Base-by-base conservation (phyloP, 1,284 basidiomycete genomes). In the Cryptococcus wingfieldii region DNA sequence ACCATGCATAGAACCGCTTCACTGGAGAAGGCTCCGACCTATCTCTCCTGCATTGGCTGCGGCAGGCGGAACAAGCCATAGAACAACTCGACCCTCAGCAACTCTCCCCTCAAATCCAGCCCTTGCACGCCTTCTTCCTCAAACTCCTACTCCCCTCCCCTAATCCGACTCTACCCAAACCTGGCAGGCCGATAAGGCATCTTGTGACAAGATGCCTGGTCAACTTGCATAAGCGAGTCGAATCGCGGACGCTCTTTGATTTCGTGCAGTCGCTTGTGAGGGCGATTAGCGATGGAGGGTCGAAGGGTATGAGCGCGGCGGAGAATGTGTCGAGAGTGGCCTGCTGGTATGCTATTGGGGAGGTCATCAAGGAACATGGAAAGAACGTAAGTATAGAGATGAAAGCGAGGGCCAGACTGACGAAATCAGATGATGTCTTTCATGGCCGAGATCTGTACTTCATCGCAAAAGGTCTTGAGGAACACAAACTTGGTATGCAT, bases 181-280 rank as follows among this genome's bases (percentile, higher is more conserved):
- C 93, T 1, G 93, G 94, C 19, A 84, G 92, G 23, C 90, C 90
- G 2, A 79, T 92, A 50, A 83, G 95, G 39, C 87, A 88, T 59
- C 79, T 91, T 3, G 82, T 88, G 47, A 85, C 89, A 6, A 81
- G 89, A 79, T 91, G 89, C 67, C 77, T 97, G 45, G 78, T 90
- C 51, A 74, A 81, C 19, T 68, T 96, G n/a, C 94, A 95, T 76
- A 82, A 80, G 38, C 83, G 86, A 16, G 89, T 88, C 62, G 93
- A 97, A 69, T 86, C 86, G 3, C 83, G 86, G 70, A 84, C 86
- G 1, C 77, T 96, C 51, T 97, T 93, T 66, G 94, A 98, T 67
- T 87, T 89, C 7, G 73, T 95, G n/a, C 88, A 91, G 67, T 73
- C 82, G 1, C 81, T 93, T 53, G 74, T 93, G 54, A 90, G 86